phyloP scores from a whole-genome alignment of 2,329 filamentous ascomycete species.

The Epicoccum nigrum region DNA sequence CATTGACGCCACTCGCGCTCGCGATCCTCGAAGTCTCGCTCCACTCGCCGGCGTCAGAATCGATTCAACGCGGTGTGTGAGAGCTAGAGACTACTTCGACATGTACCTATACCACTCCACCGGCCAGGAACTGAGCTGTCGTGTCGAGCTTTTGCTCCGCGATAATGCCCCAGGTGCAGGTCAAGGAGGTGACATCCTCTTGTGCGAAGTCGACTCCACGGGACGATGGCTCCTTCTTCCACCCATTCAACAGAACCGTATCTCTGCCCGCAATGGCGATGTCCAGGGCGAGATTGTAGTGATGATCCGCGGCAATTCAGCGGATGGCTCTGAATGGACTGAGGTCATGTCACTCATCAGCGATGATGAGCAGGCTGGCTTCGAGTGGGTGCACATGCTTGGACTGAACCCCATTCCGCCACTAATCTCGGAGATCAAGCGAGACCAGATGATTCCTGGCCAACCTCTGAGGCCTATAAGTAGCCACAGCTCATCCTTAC shows the following conservation, averaged over 20 bases:
- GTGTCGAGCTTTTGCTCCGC: slow-evolving; percentile 83
- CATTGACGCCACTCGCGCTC: slow-evolving; percentile 80
- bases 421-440: slow-evolving; percentile 54
- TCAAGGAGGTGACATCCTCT: slow-evolving; percentile 81
- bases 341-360: slow-evolving; percentile 81
- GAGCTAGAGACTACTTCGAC: slow-evolving; percentile 87
- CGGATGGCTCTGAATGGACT: slow-evolving; percentile 72
- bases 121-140: slow-evolving; percentile 87
- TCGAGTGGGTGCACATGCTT: slow-evolving; percentile 90
- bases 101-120: slow-evolving; percentile 86
- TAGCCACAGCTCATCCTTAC: slow-evolving; percentile 63
- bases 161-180: slow-evolving; percentile 74
- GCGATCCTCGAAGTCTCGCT: slow-evolving; percentile 78
- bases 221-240: slow-evolving; percentile 88
- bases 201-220: slow-evolving; percentile 83
- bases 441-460: slow-evolving; percentile 59
- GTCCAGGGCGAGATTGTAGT: slow-evolving; percentile 75
- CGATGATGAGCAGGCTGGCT: slow-evolving; percentile 75
- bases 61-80: slow-evolving; percentile 79
- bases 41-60: slow-evolving; percentile 73
- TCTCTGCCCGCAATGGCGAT: slow-evolving; percentile 82
- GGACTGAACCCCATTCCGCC: slow-evolving; percentile 68
- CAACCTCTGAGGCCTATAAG: slow-evolving; percentile 49
- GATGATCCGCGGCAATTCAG: slow-evolving; percentile 79
- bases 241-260: slow-evolving; percentile 73